These are phyloP conservation scores for Benincasa hispida DNA, from an alignment of 306 rosid genomes.

Conservation along the genomic window DNA sequence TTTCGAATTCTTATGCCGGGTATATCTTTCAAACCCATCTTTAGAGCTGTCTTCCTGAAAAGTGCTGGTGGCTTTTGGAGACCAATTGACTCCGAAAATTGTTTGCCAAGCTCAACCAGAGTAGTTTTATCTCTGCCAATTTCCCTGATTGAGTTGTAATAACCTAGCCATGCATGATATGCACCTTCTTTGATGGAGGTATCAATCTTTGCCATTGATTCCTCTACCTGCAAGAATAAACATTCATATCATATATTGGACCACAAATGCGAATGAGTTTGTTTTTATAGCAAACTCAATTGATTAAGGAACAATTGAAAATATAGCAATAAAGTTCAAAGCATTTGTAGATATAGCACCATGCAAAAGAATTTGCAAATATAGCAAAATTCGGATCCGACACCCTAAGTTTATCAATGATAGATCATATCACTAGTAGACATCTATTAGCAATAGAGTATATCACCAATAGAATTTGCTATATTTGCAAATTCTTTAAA, in stretches of 20 bases:
- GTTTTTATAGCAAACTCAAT: background rate
- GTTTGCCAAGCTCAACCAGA: slow-evolving; percentile 52
- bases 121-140: slow-evolving; percentile 74
- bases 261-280: background rate
- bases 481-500: too few species aligned
- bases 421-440: too few species aligned
- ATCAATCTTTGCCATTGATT: slow-evolving; percentile 62
- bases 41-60: slow-evolving; percentile 64
- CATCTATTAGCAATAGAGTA: too few species aligned
- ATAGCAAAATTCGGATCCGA: too few species aligned
- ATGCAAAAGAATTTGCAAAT: too few species aligned
- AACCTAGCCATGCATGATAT: slow-evolving; percentile 90
- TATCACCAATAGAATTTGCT: too few species aligned
- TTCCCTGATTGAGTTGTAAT: slow-evolving; percentile 80
- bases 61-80: slow-evolving; percentile 73
- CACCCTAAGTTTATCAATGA: too few species aligned
- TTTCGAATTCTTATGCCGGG: slow-evolving; percentile 70
- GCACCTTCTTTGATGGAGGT: slow-evolving; percentile 72
- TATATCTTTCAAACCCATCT: slow-evolving; percentile 88
- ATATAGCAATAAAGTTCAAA: too few species aligned
- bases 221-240: slow-evolving; percentile 45
- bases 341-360: too few species aligned
- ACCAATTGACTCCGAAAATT: slow-evolving; percentile 68
- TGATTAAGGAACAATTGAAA: too few species aligned
- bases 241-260: background rate